Evolutionary conservation across 1,139 yeast genomes (phyloP), one percentile per base, ranked within the genome.

Genomic region (Debaryomyces sp.): DNA sequence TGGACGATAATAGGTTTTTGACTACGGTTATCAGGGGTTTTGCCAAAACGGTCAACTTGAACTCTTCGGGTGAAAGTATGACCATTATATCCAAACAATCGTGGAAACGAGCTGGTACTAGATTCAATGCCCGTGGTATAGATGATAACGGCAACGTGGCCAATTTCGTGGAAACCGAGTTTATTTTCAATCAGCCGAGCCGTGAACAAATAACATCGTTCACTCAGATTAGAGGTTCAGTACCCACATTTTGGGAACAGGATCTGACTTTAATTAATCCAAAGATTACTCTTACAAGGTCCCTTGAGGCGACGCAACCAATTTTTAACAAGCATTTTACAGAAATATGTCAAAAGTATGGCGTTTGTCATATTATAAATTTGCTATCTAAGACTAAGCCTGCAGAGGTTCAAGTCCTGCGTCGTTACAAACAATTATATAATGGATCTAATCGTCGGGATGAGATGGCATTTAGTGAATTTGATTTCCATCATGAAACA

Each of bases 171-270:
- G 99, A 94, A 62, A 89, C 98, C 0, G 99, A 95, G 65, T 80
- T 90, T 42, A 85, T 94, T 32, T 82, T 80, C 63, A 73, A 77
- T 47, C 79, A 81, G 1, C 70, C 74, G 10, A 55, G 71, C 9
- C 64, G 63, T 33, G 50, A 60, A 4, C 81, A 81, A 45, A 76
- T 85, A 32, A 90, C 83, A 63, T 84, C 97, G 2, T 92, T 85
- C 64, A 82, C 88, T 1, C 97, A 92, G 66, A 81, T 94, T 13
- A 77, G 99, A 64, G 99, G 99, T 2, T 88, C 96, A 13, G 94
- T 94, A 3, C 99, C 99, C 0, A 78, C 95, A 1, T 95, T 95
- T 63, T 95, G 99, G 99, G 99, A 95, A 64, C 99, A 95, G 65
- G 98, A 92, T 60, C 84, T 96, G 1, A 86, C 89, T 10, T 69